Evolutionary conservation across 31 red algal genomes (phyloP).

Genomic region (Odonthalia washingtoniensis): DNA sequence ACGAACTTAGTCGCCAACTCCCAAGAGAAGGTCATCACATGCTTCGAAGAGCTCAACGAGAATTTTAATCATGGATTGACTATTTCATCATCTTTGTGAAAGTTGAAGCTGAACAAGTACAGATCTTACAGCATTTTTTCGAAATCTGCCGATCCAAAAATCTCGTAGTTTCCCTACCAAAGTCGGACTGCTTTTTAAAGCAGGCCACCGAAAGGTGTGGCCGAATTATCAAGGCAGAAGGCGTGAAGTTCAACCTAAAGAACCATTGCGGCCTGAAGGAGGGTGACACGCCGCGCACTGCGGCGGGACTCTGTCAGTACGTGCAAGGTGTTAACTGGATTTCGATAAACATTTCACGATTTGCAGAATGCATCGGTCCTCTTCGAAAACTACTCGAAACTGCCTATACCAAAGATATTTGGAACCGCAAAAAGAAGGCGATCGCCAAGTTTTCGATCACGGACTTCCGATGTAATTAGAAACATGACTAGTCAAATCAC

Average conservation of each 20-base stretch:
- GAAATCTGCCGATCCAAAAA: no score
- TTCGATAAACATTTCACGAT: slow-evolving; percentile 32
- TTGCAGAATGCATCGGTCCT: slow-evolving; percentile 25
- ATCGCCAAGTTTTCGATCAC: neutral
- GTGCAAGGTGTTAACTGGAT: slow-evolving; percentile 35
- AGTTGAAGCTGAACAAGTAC: no score
- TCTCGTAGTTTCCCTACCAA: no score
- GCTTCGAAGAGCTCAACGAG: no score
- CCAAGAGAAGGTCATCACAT: no score
- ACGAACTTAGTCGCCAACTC: no score
- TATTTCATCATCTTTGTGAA: no score
- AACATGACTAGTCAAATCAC: neutral
- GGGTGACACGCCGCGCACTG: neutral
- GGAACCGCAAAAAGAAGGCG: slow-evolving; percentile 35
- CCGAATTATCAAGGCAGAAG: slow-evolving; percentile 29
- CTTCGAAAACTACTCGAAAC: slow-evolving; percentile 41
- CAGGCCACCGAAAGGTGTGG: neutral
- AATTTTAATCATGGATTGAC: no score
- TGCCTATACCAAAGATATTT: slow-evolving; percentile 24
- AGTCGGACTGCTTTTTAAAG: no score
- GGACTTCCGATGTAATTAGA: neutral
- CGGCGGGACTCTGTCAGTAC: slow-evolving; percentile 36
- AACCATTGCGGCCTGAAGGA: slow-evolving; percentile 6
- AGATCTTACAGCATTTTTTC: no score
- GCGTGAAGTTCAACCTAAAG: slow-evolving; percentile 9